phyloP scores from a whole-genome alignment of 139 green algal genomes.

The Zygnema cylindricum region DNA sequence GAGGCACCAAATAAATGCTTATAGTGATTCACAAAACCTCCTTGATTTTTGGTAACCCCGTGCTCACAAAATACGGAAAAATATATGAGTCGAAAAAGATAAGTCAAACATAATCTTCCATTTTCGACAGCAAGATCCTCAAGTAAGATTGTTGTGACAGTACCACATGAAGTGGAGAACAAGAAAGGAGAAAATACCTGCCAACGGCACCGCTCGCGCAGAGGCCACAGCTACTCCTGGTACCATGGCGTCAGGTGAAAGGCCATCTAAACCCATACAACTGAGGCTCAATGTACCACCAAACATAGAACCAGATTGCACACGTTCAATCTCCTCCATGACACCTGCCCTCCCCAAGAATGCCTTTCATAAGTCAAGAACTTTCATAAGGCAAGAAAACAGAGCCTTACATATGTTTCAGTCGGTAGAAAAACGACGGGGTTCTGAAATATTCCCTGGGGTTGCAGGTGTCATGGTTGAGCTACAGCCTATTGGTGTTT shows the following conservation, averaged over 20 bases:
- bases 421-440: too few species aligned
- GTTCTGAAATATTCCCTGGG: too few species aligned
- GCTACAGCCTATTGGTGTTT: too few species aligned
- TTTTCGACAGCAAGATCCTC: neutral
- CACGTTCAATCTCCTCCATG: constrained; percentile 47
- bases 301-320: constrained; percentile 42
- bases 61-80: neutral
- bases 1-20: too few species aligned
- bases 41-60: too few species aligned
- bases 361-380: too few species aligned
- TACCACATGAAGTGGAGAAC: too few species aligned
- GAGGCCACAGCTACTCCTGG: constrained; percentile 92
- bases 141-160: too few species aligned
- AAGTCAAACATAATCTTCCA: neutral
- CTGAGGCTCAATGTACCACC: constrained; percentile 31
- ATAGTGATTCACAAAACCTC: too few species aligned
- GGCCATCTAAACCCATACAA: constrained; percentile 27
- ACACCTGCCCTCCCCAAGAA: constrained; percentile 56
- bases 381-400: too few species aligned
- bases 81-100: neutral
- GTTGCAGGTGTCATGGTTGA: too few species aligned
- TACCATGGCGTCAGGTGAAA: constrained; percentile 42
- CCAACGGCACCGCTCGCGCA: constrained; percentile 81
- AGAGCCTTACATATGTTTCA: too few species aligned
- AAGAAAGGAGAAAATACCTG: constrained; percentile 62